These are phyloP conservation scores for Vitellaria paradoxa DNA, from an alignment of 179 eudicot species.

Conservation along the genomic window DNA sequence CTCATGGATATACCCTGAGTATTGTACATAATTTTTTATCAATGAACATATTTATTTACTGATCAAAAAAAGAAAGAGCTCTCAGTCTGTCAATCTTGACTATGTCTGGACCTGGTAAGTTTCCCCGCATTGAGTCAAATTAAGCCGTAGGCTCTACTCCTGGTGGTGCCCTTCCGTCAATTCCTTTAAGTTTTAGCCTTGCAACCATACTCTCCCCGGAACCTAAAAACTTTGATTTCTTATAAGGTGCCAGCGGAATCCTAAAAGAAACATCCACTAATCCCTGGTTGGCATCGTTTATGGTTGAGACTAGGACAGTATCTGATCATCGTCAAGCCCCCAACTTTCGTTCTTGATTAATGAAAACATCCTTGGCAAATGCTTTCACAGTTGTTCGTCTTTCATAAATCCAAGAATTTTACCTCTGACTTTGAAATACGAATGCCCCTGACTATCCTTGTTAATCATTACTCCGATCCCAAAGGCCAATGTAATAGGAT, in stretches of 20 bases:
- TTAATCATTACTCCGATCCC: too few species aligned
- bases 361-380: conserved; percentile 71
- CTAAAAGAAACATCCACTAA: conserved; percentile 44
- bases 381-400: conserved; percentile 63
- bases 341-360: conserved; percentile 63
- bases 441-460: conserved; percentile 8
- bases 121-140: too few species aligned
- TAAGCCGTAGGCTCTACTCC: too few species aligned
- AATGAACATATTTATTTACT: too few species aligned
- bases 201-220: conserved; percentile 7
- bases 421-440: not conserved
- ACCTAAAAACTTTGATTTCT: conserved; percentile 10
- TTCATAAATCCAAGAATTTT: conserved; percentile 36
- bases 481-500: too few species aligned
- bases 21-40: too few species aligned
- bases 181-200: too few species aligned
- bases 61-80: too few species aligned
- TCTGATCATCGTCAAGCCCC: conserved; percentile 68
- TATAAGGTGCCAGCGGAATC: conserved; percentile 24
- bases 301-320: conserved; percentile 54
- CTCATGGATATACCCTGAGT: too few species aligned
- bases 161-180: too few species aligned
- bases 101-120: too few species aligned
- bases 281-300: conserved; percentile 51
- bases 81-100: too few species aligned